Evolutionary conservation across 306 rosid species (phyloP), one percentile per base, ranked within the genome.

Genomic region (Cercis canadensis): DNA sequence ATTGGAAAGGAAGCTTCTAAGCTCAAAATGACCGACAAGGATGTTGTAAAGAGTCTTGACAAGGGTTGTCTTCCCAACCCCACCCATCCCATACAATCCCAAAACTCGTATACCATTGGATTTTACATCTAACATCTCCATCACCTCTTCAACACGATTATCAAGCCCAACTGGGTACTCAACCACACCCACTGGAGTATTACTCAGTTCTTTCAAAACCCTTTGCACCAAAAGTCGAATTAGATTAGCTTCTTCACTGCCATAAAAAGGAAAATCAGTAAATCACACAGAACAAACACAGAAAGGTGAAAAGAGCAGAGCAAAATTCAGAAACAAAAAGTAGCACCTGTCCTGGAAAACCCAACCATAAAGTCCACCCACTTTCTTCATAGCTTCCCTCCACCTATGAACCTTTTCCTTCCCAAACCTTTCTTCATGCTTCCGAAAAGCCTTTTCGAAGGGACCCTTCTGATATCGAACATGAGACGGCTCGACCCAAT

Each of bases 11-110:
- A 88, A 88, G 44, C 77, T 51, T 17, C 72, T 78, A 52, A 11
- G 33, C 34, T 60, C 45, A 61, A 85, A 88, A 69, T 53, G 18
- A 55, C 19, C 70, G 31, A 74, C 73, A 17, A 83, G 77, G 32
- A 12, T 79, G 58, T 85, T 88, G 61, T 39, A 81, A 19, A 88
- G 79, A 71, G 79, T 74, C 74, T 74, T 83, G 60, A 88, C 90
- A 10, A 88, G 77, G 2, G 90, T 88, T 50, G 93, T 83, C 51
- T 88, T 88, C 21, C 90, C 93, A 40, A 81, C 65, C 5, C 93
- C 93, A 5, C 84, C 90, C 64, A 60, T 71, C 5, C 90, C 93
- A 79, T 74, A 72, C 54, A 85, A 39, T 29, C 84, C 93, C 32
- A 88, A 11, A 19, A 85, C 75, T 55, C 33, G 69, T 10, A 79